Evolutionary conservation across 192 early-diverging fungal species (phyloP).

Genomic region (Glomus cerebriforme): DNA sequence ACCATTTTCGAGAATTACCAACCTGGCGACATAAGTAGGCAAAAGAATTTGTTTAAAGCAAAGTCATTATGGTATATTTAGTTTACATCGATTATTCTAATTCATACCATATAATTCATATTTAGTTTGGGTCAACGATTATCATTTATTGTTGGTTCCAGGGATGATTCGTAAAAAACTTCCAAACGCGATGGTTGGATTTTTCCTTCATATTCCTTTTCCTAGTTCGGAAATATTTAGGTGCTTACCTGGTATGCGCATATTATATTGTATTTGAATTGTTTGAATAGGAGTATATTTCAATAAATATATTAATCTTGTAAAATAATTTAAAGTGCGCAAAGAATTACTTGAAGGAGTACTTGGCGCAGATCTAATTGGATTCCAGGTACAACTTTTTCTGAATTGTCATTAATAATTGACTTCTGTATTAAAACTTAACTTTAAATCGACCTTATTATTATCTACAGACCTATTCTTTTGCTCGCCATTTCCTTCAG

Average conservation of each 20-base stretch:
- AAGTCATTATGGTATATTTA: neutral
- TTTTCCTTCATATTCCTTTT: slow-evolving; percentile 97
- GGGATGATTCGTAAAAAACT: slow-evolving; percentile 80
- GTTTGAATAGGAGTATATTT: neutral
- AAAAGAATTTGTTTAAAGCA: neutral
- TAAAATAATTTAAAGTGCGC: slow-evolving; percentile 47
- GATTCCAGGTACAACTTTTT: slow-evolving; percentile 55
- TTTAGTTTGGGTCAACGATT: slow-evolving; percentile 95
- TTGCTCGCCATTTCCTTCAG: slow-evolving; percentile 87
- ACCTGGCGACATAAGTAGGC: slow-evolving; percentile 81
- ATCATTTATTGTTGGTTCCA: slow-evolving; percentile 94
- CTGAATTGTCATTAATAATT: neutral
- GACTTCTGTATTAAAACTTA: neutral
- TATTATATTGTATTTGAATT: no score
- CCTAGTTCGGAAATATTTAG: slow-evolving; percentile 95
- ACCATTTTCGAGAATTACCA: slow-evolving; percentile 75
- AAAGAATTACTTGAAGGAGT: slow-evolving; percentile 89
- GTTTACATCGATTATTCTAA: slow-evolving; percentile 3
- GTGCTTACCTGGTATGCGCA: slow-evolving; percentile 74
- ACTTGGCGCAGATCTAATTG: slow-evolving; percentile 85
- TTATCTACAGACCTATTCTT: slow-evolving; percentile 81
- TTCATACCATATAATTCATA: neutral
- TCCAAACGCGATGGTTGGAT: slow-evolving; percentile 88
- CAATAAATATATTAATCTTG: neutral
- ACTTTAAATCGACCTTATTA: neutral